Conservation (phyloP, 1,284 basidiomycete genomes). For the Hemileia vastatrix region DNA sequence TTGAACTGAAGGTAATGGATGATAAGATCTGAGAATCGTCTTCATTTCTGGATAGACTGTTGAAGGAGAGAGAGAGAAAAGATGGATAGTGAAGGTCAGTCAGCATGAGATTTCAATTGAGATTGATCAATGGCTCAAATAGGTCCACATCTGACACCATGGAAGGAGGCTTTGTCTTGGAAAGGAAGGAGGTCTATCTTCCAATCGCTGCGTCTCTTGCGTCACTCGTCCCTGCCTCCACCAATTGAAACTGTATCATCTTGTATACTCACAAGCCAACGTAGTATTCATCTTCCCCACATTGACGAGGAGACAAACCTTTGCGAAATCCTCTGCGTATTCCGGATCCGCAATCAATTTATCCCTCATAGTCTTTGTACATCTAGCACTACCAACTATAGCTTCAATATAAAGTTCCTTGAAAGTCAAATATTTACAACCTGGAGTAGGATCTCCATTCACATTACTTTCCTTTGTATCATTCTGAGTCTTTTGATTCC, state of each 20-base stretch:
- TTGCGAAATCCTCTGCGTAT: too few relatives aligned
- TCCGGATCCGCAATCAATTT: too few relatives aligned
- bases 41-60: constrained; percentile 58
- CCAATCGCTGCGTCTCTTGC: background rate
- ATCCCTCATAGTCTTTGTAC: too few relatives aligned
- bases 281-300: constrained; percentile 85
- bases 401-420: too few relatives aligned
- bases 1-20: constrained; percentile 66
- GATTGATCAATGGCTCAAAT: constrained; percentile 6
- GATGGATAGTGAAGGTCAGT: constrained; percentile 3
- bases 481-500: too few relatives aligned
- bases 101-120: background rate
- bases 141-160: too few relatives aligned
- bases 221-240: background rate
- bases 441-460: too few relatives aligned
- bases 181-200: background rate
- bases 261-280: constrained; percentile 68
- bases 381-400: too few relatives aligned
- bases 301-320: constrained; percentile 74
- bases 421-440: too few relatives aligned
- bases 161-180: too few relatives aligned
- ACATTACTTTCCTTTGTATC: constrained; percentile 55
- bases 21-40: constrained; percentile 66
- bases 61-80: background rate
- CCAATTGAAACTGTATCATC: too few relatives aligned